These are phyloP conservation scores for Ascochyta clinopodiicola DNA, from an alignment of 2,329 filamentous ascomycete species.

Conservation along the genomic window DNA sequence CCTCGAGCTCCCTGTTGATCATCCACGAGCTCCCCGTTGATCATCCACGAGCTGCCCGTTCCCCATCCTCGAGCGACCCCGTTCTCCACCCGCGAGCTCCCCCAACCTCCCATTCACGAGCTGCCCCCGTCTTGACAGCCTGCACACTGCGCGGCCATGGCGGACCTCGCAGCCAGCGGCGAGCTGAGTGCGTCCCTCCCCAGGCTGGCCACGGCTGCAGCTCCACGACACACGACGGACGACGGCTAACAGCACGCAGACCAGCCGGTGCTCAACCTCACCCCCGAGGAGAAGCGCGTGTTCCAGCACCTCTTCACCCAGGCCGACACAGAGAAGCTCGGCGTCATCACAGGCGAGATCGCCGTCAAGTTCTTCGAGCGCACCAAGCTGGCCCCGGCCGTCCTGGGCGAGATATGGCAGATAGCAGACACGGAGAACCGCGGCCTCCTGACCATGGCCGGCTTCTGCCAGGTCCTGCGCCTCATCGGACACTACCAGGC, in stretches of 20 bases:
- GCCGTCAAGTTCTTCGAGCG: conserved; percentile 98
- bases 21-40: conserved; percentile 15
- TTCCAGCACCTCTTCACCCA: conserved; percentile 93
- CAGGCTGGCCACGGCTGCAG: neutral
- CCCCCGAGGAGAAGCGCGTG: conserved; percentile 87
- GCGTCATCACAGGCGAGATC: conserved; percentile 93
- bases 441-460: conserved; percentile 87
- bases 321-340: conserved; percentile 88
- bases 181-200: conserved; percentile 41
- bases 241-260: conserved; percentile 34
- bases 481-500: conserved; percentile 96
- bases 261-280: conserved; percentile 77
- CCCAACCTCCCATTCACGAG: conserved; percentile 22
- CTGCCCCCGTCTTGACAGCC: conserved; percentile 17
- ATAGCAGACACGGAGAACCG: conserved; percentile 97
- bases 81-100: conserved; percentile 11
- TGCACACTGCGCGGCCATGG: conserved; percentile 40
- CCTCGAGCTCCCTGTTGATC: conserved; percentile 29
- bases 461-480: conserved; percentile 90
- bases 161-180: conserved; percentile 42
- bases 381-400: conserved; percentile 83
- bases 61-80: conserved; percentile 22
- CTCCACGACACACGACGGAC: neutral
- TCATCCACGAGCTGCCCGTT: conserved; percentile 27
- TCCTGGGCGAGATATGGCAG: conserved; percentile 98